Base-by-base conservation (phyloP, 1,139 yeast genomes). In the Lodderomyces elongisporus region DNA sequence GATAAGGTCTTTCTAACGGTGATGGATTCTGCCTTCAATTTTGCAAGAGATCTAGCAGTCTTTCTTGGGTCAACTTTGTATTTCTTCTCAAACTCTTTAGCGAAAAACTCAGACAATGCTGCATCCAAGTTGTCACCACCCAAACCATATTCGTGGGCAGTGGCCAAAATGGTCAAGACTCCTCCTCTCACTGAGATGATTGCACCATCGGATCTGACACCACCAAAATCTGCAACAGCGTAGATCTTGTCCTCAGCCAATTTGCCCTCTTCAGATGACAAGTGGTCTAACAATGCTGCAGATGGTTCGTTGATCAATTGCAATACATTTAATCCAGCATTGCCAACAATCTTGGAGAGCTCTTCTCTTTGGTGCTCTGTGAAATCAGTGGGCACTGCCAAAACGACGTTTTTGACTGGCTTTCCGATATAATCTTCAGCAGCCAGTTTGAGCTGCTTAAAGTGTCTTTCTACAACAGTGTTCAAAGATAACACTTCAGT, bases 191-290 rank as follows among this genome's bases (percentile, higher is more conserved):
- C 85, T 30, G 96, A 78, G 52, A 91, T 70, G 35, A 93, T 91
- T 37, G 98, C 96, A 43, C 91, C 96, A 57, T 91, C 98, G 27
- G 95, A 82, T 66, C 98, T 79, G 49, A 88, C 75, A 56, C 96
- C 97, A 59, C 98, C 99, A 53, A 91, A 85, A 62, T 91, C 98
- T 33, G 95, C 94, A 48, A 93, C 96, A 35, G 85, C 93, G 50
- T 82, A 87, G 40, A 85, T 67, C 64, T 81, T 85, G 62, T 91
- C 96, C 47, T 78, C 66, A 36, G 60, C 56, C 47, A 78, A 66
- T 46, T 70, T 66, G 49, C 74, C 77, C 37, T 76, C 81, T 39
- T 71, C 70, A 28, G 67, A 59, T 32, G 69, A 53, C 42, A 79
- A 71, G 49, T 82, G 84, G 5, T 97, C 89, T 48, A 91, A 71